phyloP scores from a whole-genome alignment of 2,329 filamentous ascomycete species.

The Endothia cerciana region DNA sequence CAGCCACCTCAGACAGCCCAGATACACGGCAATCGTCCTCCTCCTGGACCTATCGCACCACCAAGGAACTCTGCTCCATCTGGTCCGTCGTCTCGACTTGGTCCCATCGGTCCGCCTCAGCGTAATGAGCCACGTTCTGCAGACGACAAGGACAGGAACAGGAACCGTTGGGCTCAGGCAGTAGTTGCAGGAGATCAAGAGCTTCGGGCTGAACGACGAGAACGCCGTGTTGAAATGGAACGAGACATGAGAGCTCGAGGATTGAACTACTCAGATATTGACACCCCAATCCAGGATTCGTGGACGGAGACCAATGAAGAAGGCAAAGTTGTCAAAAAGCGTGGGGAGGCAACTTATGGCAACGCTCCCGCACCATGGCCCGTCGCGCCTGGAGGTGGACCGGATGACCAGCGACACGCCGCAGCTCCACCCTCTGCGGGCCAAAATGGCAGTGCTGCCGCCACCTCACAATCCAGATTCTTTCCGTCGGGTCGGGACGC shows the following conservation, averaged over 20 bases:
- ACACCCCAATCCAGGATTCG: slow-evolving; percentile 55
- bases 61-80: slow-evolving; percentile 36
- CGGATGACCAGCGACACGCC: slow-evolving; percentile 15
- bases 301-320: slow-evolving; percentile 52
- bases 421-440: slow-evolving; percentile 12
- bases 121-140: slow-evolving; percentile 19
- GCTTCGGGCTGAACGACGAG: slow-evolving; percentile 43
- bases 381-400: slow-evolving; percentile 3
- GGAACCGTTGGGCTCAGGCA: slow-evolving; percentile 33
- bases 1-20: slow-evolving; percentile 40
- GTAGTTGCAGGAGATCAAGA: slow-evolving; percentile 48
- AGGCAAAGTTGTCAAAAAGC: slow-evolving; percentile 37
- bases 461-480: slow-evolving; percentile 54
- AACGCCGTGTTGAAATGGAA: slow-evolving; percentile 47
- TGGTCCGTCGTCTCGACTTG: slow-evolving; percentile 20
- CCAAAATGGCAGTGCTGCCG: slow-evolving; percentile 13
- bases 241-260: slow-evolving; percentile 50
- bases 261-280: slow-evolving; percentile 48
- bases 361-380: slow-evolving; percentile 19
- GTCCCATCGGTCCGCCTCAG: slow-evolving; percentile 39
- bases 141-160: slow-evolving; percentile 18
- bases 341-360: slow-evolving; percentile 35
- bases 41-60: slow-evolving; percentile 51
- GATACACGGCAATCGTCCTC: slow-evolving; percentile 35
- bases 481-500: slow-evolving; percentile 53